phyloP scores from a whole-genome alignment of 306 rosid species.

The Carpinus viminea region DNA sequence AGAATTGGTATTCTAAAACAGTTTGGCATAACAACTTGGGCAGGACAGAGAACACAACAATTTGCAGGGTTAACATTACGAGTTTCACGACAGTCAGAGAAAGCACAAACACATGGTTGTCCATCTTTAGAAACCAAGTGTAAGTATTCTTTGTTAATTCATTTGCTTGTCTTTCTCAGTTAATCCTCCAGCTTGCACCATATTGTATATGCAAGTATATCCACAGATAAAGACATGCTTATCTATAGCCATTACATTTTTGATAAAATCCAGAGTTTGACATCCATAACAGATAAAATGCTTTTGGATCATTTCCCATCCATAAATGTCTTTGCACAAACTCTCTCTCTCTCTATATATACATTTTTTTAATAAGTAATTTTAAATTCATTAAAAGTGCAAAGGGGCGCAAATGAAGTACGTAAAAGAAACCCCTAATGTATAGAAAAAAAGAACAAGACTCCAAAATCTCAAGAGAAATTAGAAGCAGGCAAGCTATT shows the following conservation, averaged over 20 bases:
- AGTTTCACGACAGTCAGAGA: slow-evolving; percentile 34
- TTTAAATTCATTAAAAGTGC: too few species aligned
- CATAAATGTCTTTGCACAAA: background rate
- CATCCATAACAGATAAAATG: background rate
- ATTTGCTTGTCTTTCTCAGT: background rate
- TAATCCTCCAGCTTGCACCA: background rate
- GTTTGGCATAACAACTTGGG: slow-evolving; percentile 54
- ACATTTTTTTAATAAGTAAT: background rate
- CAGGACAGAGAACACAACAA: slow-evolving; percentile 41
- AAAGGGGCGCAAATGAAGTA: too few species aligned
- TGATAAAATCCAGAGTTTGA: background rate
- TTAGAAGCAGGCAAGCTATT: too few species aligned
- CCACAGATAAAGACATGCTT: background rate
- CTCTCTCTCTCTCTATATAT: background rate
- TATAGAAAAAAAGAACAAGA: too few species aligned
- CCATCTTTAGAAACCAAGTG: slow-evolving; percentile 43
- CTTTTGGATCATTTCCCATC: background rate
- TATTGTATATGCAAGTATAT: background rate
- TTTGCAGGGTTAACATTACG: slow-evolving; percentile 39
- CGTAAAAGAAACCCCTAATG: too few species aligned
- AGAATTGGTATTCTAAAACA: slow-evolving; percentile 39
- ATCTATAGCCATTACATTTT: background rate
- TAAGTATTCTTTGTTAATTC: slow-evolving; percentile 33
- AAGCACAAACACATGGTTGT: slow-evolving; percentile 24
- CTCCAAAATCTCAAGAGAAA: too few species aligned